Evolutionary conservation across 352 stramenopile species (phyloP).

Genomic region (Globisporangium apiculatum): DNA sequence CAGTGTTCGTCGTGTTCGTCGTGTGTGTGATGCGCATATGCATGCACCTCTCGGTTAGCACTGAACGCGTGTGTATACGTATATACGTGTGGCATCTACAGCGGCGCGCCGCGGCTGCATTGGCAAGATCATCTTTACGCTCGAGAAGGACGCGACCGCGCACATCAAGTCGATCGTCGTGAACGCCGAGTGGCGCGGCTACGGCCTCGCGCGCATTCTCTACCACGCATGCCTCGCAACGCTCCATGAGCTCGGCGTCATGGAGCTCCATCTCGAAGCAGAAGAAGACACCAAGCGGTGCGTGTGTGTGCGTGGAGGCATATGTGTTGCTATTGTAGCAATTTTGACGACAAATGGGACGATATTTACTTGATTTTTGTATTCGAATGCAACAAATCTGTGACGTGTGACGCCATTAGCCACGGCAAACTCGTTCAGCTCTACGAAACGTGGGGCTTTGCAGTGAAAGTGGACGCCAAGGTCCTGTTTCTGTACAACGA

Average conservation of each 20-base stretch:
- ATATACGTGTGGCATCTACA: slow-evolving; percentile 4
- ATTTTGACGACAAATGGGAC: no score
- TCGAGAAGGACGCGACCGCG: slow-evolving; percentile 44
- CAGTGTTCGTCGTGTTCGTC: background rate
- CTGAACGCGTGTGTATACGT: background rate
- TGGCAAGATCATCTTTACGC: slow-evolving; percentile 78
- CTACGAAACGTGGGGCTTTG: slow-evolving; percentile 70
- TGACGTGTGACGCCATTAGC: no score
- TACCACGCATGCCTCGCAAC: slow-evolving; percentile 70
- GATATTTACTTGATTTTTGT: no score
- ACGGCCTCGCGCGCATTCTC: slow-evolving; percentile 67
- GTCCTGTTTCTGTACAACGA: slow-evolving; percentile 81
- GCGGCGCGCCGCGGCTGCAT: slow-evolving; percentile 48
- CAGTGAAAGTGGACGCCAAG: slow-evolving; percentile 41
- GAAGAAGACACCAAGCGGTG: slow-evolving; percentile 54
- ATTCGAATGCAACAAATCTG: no score
- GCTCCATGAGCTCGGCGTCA: slow-evolving; percentile 46
- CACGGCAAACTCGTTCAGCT: slow-evolving; percentile 58
- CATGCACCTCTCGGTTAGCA: background rate
- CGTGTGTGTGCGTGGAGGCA: no score
- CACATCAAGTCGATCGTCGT: slow-evolving; percentile 78
- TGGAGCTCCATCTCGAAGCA: slow-evolving; percentile 45
- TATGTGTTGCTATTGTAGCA: no score
- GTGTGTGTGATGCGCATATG: background rate
- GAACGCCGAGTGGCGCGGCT: slow-evolving; percentile 56